Evolutionary conservation across 257 asterid genomes (phyloP).

Genomic region (Rauvolfia tetraphylla): DNA sequence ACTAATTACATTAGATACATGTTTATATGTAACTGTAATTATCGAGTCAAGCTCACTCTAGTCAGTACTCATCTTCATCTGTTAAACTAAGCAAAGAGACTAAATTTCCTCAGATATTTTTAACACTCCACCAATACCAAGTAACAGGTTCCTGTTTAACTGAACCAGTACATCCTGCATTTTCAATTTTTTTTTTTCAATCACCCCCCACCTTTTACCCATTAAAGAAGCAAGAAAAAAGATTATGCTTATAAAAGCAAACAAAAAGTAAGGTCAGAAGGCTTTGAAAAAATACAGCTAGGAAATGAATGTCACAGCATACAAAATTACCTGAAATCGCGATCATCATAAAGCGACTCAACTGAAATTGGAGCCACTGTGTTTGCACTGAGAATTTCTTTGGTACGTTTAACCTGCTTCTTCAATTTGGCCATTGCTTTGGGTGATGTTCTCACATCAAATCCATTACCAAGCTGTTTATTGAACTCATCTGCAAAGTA

Average conservation of each 20-base stretch:
- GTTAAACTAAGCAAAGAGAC: too few species aligned
- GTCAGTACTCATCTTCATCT: too few species aligned
- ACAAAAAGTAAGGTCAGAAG: neutral
- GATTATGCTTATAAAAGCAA: neutral
- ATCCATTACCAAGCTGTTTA: constrained; percentile 77
- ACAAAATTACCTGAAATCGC: constrained; percentile 75
- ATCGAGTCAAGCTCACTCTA: neutral
- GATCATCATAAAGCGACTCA: constrained; percentile 85
- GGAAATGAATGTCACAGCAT: neutral
- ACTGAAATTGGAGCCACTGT: constrained; percentile 91
- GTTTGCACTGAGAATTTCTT: constrained; percentile 96
- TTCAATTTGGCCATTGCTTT: constrained; percentile 97
- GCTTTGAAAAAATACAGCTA: neutral
- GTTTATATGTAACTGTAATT: neutral
- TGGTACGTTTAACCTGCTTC: constrained; percentile 97
- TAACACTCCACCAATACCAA: neutral
- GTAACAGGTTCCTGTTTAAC: neutral
- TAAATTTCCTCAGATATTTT: too few species aligned
- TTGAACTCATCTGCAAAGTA: constrained; percentile 89
- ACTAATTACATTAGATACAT: too few species aligned
- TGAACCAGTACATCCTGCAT: neutral
- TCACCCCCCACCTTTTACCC: neutral
- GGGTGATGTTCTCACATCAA: constrained; percentile 73
- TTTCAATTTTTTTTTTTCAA: neutral
- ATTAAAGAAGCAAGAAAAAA: neutral